Evolutionary conservation across 768 basidiomycete genomes (phyloP), one percentile per base, ranked within the genome.

Genomic region (Thelephora aurantiotincta): DNA sequence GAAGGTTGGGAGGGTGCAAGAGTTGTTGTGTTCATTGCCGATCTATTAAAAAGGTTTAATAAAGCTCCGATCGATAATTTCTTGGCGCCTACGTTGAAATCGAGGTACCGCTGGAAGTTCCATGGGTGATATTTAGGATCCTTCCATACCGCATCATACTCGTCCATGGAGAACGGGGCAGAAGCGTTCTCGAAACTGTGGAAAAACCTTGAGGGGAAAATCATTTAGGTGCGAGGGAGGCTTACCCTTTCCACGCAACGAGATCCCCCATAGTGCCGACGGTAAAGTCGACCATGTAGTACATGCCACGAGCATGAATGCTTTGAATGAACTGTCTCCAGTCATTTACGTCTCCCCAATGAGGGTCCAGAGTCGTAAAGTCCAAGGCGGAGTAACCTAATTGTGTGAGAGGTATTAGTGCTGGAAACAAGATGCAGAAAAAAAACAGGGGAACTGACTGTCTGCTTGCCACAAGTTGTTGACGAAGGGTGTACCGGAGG

Each of bases 401-500:
- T 34, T 33, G 30, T 18, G 13, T n/a, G 19, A 20, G 18, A 38
- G 33, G 48, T 51, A 43, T 45, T 43, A 35, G 43, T 9, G 34
- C 35, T 43, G 16, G 23, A 48, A 49, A 53, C 5, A 22, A 46
- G 23, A 35, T 35, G 38, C 35, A 23, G 11, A 30, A 33, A 16
- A 33, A 22, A 14, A 16, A 23, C n/a, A 6, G 37, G 44, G 37
- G 22, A n/a, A 75, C 89, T 59, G 47, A 92, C 91, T 90, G 74
- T 94, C 91, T 3, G 89, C 84, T 59, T 92, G 83, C 91, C 91
- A 94, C n/a, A 89, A 65, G 91, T 92, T 92, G 72, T 94, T 94
- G 51, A 96, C 51, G 63, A 90, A 96, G 46, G 82, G 78, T 1
- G 92, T 96, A 46, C 92, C 92, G 19, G 92, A 89, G 60, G 94